phyloP scores from a whole-genome alignment of 2,329 filamentous ascomycete species.

The Pseudocercospora eumusae region DNA sequence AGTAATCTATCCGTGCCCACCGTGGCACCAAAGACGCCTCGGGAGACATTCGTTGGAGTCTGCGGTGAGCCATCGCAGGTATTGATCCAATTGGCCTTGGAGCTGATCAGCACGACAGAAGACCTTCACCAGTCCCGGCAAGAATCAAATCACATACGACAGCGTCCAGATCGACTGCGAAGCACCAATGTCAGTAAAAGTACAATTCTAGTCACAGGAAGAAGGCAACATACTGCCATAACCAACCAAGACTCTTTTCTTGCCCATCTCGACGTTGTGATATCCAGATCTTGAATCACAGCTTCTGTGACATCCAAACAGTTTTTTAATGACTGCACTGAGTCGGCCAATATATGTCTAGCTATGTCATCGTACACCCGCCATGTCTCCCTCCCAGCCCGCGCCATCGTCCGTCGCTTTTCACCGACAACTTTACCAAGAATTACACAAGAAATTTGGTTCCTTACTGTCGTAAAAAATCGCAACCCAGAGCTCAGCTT shows the following conservation, averaged over 20 bases:
- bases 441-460: background rate
- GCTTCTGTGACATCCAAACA: background rate
- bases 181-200: background rate
- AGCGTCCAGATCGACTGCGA: constrained; percentile 1
- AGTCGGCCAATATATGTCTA: background rate
- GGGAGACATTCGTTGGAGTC: constrained; percentile 44
- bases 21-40: constrained; percentile 46
- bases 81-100: constrained; percentile 43
- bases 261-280: background rate
- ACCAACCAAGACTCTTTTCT: constrained; percentile 5
- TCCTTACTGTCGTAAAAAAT: background rate
- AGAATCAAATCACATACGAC: background rate
- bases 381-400: background rate
- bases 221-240: constrained; percentile 5
- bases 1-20: constrained; percentile 46
- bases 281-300: background rate
- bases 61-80: constrained; percentile 33
- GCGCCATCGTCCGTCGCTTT: background rate
- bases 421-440: background rate
- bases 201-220: background rate
- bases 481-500: background rate
- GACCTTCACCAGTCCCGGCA: background rate
- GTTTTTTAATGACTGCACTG: background rate
- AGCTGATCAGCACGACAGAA: background rate
- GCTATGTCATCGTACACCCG: background rate